Evolutionary conservation across 78 protist genomes (phyloP).

Genomic region (Planoprotostelium fungivorum): DNA sequence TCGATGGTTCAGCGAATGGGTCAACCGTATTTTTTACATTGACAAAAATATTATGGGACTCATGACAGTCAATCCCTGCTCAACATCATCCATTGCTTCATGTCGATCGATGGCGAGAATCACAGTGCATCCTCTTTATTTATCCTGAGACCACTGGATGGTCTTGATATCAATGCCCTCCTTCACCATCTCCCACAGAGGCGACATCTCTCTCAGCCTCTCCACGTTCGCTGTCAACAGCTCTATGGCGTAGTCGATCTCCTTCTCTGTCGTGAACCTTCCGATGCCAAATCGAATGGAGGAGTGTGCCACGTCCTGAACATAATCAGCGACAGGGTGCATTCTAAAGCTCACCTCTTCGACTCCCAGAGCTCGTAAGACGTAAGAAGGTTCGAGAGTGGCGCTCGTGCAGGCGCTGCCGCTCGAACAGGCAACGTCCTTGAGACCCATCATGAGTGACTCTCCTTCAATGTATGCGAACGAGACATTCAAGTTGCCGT

Average conservation of each 20-base stretch:
- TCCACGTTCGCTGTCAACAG: slow-evolving; percentile 58
- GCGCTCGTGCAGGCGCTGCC: slow-evolving; percentile 98
- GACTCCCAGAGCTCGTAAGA: slow-evolving; percentile 90
- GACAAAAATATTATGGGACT: too few relatives aligned
- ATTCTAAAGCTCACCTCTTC: slow-evolving; percentile 21
- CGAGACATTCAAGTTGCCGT: slow-evolving; percentile 93
- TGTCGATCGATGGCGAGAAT: too few relatives aligned
- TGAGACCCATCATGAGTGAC: slow-evolving; percentile 88
- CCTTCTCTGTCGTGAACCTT: slow-evolving; percentile 81
- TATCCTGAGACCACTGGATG: slow-evolving; percentile 78
- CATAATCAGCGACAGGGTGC: slow-evolving; percentile 12
- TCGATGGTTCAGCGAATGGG: too few relatives aligned
- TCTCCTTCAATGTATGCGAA: slow-evolving; percentile 98
- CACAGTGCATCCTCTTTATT: too few relatives aligned
- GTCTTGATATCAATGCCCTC: slow-evolving; percentile 91
- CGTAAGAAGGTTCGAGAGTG: slow-evolving; percentile 96
- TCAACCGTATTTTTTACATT: too few relatives aligned
- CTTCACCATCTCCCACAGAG: slow-evolving; percentile 96
- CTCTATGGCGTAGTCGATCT: slow-evolving; percentile 74
- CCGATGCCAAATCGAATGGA: slow-evolving; percentile 95
- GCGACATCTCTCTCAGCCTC: slow-evolving; percentile 90
- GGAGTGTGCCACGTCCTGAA: slow-evolving; percentile 94
- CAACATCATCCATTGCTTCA: too few relatives aligned
- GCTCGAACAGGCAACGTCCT: slow-evolving; percentile 82
- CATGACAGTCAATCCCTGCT: too few relatives aligned